Evolutionary conservation across 2,329 filamentous ascomycete genomes (phyloP), one percentile per base, ranked within the genome.

Genomic region (Venturia pyrina): DNA sequence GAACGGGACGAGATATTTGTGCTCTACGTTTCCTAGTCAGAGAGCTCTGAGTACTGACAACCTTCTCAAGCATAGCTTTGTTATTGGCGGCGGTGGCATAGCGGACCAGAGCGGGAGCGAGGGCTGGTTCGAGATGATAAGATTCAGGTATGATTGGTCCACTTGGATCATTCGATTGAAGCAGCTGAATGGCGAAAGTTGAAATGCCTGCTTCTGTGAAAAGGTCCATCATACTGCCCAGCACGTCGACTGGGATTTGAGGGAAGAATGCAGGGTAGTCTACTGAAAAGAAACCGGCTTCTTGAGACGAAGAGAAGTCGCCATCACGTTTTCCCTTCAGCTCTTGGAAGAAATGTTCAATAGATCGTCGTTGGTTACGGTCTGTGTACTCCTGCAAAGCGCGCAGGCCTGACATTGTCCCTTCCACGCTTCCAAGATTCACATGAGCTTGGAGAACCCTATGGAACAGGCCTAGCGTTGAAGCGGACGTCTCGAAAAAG

Each of bases 71-170:
- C 7, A 79, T 69, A 10, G 63, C 56, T 44, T 69, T 72, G 67
- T 86, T 80, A 48, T 78, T 74, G 13, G 81, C 80, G 21, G 80
- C 78, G 13, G 79, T 75, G 7, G 83, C 84, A 69, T 84, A 86
- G 21, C 81, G 79, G 43, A 85, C 76, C 37, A 87, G 74, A 0
- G 83, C 79, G 15, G 83, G 79, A 2, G 80, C 78, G 32, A 87
- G 74, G 61, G 75, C 74, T 40, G 78, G 78, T 67, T 83, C 74
- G 2, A 70, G 70, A 69, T 84, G 85, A 34, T 78, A 68, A 24
- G 71, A 70, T 15, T 71, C 69, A 28, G 78, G 73, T 32, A 87
- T 83, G 2, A 82, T 67, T n/a, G 83, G 82, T 0, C 82, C 83
- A 69, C 85, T 83, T 17, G 83, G 68, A 68, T 84, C 83, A 11